A percentile compares a stretch with the other conserved stretches of the same genome.
These are phyloP conservation scores for Paraphaeosphaeria minitans DNA, from an alignment of 2,329 filamentous ascomycete genomes.

Conservation along the genomic window DNA sequence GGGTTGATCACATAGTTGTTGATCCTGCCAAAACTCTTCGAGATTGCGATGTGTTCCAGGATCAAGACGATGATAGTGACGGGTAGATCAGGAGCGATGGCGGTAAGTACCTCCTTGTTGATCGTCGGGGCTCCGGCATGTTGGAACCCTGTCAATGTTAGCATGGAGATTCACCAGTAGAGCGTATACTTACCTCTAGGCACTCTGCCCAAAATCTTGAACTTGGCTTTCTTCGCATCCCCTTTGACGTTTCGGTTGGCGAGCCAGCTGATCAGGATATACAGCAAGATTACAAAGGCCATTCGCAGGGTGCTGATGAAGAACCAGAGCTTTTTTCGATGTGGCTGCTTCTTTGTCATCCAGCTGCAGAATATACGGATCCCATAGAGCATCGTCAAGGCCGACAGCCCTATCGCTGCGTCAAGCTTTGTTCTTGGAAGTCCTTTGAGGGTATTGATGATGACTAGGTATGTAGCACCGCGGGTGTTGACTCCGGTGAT, in stretches of 20 bases:
- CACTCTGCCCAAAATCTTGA: conserved; percentile 75
- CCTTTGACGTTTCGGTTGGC: conserved; percentile 69
- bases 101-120: conserved; percentile 66
- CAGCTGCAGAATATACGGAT: conserved; percentile 66
- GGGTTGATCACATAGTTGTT: conserved; percentile 98
- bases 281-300: conserved; percentile 88
- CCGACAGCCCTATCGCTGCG: conserved; percentile 84
- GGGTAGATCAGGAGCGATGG: conserved; percentile 76
- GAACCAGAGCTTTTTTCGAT: conserved; percentile 80
- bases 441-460: conserved; percentile 82
- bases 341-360: conserved; percentile 71
- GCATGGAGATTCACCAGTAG: not conserved
- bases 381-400: conserved; percentile 76
- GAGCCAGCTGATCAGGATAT: conserved; percentile 87
- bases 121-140: conserved; percentile 76
- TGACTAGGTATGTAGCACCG: conserved; percentile 77
- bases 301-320: conserved; percentile 91
- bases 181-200: conserved; percentile 65
- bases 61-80: conserved; percentile 88
- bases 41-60: conserved; percentile 96
- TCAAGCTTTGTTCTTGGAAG: conserved; percentile 72
- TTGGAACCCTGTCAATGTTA: conserved; percentile 62
- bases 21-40: conserved; percentile 92
- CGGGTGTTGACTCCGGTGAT: conserved; percentile 75
- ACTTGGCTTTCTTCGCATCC: conserved; percentile 62